Evolutionary conservation across 805 yeast genomes (phyloP).

Genomic region (Suhomyces canberraensis): DNA sequence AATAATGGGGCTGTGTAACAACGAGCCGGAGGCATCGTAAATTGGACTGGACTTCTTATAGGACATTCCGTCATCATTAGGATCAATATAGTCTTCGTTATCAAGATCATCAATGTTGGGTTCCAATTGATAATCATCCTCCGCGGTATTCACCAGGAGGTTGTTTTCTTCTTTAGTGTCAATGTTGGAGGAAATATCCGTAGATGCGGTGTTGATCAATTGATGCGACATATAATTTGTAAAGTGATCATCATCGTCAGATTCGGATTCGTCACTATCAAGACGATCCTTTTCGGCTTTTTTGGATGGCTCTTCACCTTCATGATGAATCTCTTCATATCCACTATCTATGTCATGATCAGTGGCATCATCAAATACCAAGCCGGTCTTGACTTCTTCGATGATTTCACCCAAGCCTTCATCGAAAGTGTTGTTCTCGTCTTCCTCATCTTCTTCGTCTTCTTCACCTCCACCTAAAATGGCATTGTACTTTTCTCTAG

Average conservation of each 20-base stretch:
- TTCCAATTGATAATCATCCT: conserved; percentile 19
- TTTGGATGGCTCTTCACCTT: conserved; percentile 29
- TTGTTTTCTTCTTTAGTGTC: conserved; percentile 42
- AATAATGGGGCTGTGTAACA: conserved; percentile 7
- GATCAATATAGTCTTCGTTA: conserved; percentile 70
- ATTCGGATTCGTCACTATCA: conserved; percentile 34
- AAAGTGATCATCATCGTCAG: conserved; percentile 53
- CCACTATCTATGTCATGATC: conserved; percentile 29
- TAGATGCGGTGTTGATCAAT: conserved; percentile 50
- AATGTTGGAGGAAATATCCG: conserved; percentile 26
- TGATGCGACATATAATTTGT: conserved; percentile 77
- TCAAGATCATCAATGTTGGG: conserved; percentile 28
- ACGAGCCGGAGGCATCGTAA: conserved; percentile 41
- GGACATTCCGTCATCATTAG: conserved; percentile 77
- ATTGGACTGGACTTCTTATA: conserved; percentile 64
- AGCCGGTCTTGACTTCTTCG: conserved; percentile 32
- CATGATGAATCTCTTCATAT: conserved; percentile 23
- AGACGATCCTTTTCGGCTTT: conserved; percentile 7
- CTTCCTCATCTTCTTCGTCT: conserved; percentile 39
- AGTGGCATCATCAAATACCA: conserved; percentile 27
- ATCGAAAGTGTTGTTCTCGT: conserved; percentile 26
- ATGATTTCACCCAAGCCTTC: conserved; percentile 39
- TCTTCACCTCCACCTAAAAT: conserved; percentile 79
- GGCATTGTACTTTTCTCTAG: conserved; percentile 91
- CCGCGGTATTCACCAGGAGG: conserved; percentile 40